Conservation (phyloP, 2,329 filamentous ascomycete genomes). For the Cyclaneusma minus region DNA sequence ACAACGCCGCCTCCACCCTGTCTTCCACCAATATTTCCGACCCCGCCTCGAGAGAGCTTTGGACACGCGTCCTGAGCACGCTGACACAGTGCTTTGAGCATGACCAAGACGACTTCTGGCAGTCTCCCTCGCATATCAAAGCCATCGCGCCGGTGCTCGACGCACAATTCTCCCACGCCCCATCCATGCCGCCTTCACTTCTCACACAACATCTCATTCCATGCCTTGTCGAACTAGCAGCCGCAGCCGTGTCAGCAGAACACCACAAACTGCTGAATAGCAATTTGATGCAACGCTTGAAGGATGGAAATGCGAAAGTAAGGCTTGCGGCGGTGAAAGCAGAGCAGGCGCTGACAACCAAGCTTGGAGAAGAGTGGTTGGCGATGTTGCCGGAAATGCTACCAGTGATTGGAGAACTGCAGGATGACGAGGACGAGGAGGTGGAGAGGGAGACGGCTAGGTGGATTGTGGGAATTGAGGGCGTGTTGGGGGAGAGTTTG, state of each 20-base stretch:
- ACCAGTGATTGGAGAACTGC: conserved; percentile 85
- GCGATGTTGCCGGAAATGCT: conserved; percentile 86
- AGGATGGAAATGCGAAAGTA: conserved; percentile 54
- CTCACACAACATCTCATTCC: conserved; percentile 45
- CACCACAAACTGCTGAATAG: conserved; percentile 85
- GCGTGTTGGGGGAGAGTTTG: conserved; percentile 74
- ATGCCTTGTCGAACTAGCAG: conserved; percentile 64
- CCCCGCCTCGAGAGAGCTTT: conserved; percentile 41
- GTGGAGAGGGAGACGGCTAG: conserved; percentile 80
- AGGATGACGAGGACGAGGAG: conserved; percentile 90
- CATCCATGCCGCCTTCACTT: conserved; percentile 24
- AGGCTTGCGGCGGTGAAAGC: conserved; percentile 71
- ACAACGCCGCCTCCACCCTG: conserved; percentile 54
- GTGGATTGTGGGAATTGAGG: conserved; percentile 87
- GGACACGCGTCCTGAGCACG: conserved; percentile 54
- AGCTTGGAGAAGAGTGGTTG: conserved; percentile 86
- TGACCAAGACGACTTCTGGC: conserved; percentile 94
- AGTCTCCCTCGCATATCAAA: conserved; percentile 73
- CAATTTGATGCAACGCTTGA: conserved; percentile 61
- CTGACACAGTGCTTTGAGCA: conserved; percentile 66
- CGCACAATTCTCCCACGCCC: conserved; percentile 42
- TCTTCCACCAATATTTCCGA: conserved; percentile 25
- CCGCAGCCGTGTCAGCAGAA: conserved; percentile 67
- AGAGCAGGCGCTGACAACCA: conserved; percentile 64
- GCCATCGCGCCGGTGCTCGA: conserved; percentile 56